phyloP scores from a whole-genome alignment of 225 moss, liverwort and hornwort genomes.

The Pleurozium schreberi region DNA sequence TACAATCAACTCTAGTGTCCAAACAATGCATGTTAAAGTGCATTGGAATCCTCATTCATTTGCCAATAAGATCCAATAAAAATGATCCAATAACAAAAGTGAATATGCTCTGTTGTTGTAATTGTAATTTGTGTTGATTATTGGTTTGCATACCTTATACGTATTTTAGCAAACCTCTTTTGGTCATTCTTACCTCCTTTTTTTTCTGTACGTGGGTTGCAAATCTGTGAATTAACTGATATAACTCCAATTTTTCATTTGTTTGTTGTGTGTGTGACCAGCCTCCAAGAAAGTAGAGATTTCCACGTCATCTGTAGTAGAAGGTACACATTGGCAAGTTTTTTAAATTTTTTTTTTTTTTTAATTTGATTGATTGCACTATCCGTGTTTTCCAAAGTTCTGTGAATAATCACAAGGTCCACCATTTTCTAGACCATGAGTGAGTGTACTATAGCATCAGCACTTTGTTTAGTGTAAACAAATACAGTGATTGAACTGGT shows the following conservation, averaged over 20 bases:
- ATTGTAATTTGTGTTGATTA: neutral
- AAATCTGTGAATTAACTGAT: neutral
- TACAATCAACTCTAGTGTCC: too few species aligned
- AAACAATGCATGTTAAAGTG: neutral
- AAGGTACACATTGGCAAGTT: neutral
- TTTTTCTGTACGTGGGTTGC: too few species aligned
- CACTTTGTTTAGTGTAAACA: neutral
- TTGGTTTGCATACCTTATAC: neutral
- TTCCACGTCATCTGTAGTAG: neutral
- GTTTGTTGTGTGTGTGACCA: neutral
- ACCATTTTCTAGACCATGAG: neutral
- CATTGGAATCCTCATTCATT: neutral
- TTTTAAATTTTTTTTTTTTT: neutral
- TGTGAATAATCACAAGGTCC: neutral
- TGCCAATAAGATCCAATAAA: neutral
- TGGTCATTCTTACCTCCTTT: neutral
- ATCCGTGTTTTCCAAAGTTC: neutral
- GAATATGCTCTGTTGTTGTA: neutral
- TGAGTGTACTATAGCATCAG: neutral
- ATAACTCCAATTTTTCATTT: neutral
- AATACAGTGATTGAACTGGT: neutral
- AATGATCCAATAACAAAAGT: neutral
- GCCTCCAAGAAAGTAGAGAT: neutral
- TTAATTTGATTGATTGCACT: neutral
- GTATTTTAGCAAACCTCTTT: neutral